These are phyloP conservation scores for Globisporangium lucens DNA, from an alignment of 352 stramenopile species.

Conservation along the genomic window DNA sequence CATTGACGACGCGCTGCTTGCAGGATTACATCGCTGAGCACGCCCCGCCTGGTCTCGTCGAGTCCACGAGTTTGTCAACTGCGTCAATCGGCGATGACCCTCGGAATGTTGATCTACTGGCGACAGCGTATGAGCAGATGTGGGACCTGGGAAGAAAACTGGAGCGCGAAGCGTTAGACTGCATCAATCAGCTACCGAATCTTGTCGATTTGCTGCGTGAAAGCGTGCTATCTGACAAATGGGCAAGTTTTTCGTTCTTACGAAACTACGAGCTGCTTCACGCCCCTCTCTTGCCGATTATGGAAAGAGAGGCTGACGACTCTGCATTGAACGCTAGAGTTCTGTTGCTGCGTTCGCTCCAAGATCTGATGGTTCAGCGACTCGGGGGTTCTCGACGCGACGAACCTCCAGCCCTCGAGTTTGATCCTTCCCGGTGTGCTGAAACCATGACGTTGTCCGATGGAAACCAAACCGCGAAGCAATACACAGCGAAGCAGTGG, in stretches of 20 bases:
- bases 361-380: slow-evolving; percentile 84
- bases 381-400: slow-evolving; percentile 70
- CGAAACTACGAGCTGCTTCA: slow-evolving; percentile 64
- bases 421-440: slow-evolving; percentile 81
- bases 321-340: slow-evolving; percentile 42
- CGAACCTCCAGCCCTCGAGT: slow-evolving; percentile 78
- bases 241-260: slow-evolving; percentile 54
- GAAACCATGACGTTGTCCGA: slow-evolving; percentile 89
- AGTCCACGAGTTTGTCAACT: slow-evolving; percentile 31
- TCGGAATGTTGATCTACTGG: slow-evolving; percentile 46
- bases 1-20: slow-evolving; percentile 62
- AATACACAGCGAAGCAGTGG: slow-evolving; percentile 90
- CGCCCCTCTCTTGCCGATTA: slow-evolving; percentile 58
- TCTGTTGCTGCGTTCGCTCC: slow-evolving; percentile 71
- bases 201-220: slow-evolving; percentile 64
- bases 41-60: slow-evolving; percentile 51
- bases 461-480: slow-evolving; percentile 78
- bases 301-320: slow-evolving; percentile 36
- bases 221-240: slow-evolving; percentile 56
- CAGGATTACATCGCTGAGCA: slow-evolving; percentile 69
- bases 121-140: slow-evolving; percentile 67
- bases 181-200: slow-evolving; percentile 51
- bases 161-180: slow-evolving; percentile 70
- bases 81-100: slow-evolving; percentile 33
- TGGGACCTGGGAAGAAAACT: slow-evolving; percentile 56